Conservation (phyloP, 495 filamentous ascomycete genomes). For the Cercophora scortea region DNA sequence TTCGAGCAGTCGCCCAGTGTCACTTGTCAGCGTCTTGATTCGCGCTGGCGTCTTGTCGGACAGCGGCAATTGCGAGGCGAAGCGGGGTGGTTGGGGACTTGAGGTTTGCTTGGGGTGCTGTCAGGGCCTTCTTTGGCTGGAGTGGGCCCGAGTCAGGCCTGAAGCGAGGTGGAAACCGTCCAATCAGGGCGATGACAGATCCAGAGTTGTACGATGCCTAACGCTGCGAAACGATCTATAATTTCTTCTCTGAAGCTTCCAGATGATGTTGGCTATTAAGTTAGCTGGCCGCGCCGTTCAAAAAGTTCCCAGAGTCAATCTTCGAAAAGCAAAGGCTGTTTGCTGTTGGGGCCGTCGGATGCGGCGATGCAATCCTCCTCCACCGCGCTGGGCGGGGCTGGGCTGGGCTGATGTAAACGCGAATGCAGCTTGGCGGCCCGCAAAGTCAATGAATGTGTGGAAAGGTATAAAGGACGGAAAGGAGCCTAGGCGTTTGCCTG, state of each 20-base stretch:
- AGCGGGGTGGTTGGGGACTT: conserved; percentile 8
- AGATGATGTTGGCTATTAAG: not conserved
- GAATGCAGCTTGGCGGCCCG: too few relatives aligned
- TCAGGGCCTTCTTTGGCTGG: not conserved
- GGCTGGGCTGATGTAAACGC: too few relatives aligned
- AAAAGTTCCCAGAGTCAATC: not conserved
- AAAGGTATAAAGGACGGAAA: not conserved
- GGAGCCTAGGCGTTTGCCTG: not conserved
- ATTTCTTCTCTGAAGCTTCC: not conserved
- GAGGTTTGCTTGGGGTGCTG: not conserved
- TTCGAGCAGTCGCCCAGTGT: conserved; percentile 32
- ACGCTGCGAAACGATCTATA: not conserved
- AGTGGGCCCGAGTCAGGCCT: not conserved
- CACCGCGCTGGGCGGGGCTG: too few relatives aligned
- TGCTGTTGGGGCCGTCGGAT: too few relatives aligned
- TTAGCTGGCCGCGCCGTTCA: not conserved
- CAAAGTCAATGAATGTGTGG: too few relatives aligned
- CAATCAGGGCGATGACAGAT: not conserved
- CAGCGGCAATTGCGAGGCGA: conserved; percentile 27
- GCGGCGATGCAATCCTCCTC: too few relatives aligned
- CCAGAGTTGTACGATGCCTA: conserved; percentile 1
- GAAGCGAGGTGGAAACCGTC: not conserved
- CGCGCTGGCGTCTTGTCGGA: conserved; percentile 19
- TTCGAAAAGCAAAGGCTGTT: too few relatives aligned
- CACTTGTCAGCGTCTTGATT: conserved; percentile 24